Evolutionary conservation across 345 rosid genomes (phyloP).

Genomic region (Nasturtium officinale): DNA sequence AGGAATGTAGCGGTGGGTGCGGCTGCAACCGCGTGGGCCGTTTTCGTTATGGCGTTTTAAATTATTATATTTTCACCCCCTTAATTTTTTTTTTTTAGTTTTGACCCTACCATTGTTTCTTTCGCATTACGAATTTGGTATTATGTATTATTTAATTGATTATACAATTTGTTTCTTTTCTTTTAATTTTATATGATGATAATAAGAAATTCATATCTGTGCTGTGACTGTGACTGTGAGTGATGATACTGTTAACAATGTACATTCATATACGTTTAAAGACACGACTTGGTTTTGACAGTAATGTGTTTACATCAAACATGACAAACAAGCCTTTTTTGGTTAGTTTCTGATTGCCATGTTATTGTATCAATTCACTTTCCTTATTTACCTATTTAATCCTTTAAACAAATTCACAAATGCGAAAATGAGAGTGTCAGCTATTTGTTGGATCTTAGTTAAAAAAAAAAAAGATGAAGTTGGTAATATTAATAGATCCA

Average conservation of each 20-base stretch:
- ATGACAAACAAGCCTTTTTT: background rate
- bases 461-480: background rate
- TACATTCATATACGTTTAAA: background rate
- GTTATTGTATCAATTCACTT: background rate
- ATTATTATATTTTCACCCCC: slow-evolving; percentile 16
- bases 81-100: slow-evolving; percentile 10
- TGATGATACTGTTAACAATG: slow-evolving; percentile 19
- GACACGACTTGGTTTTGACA: background rate
- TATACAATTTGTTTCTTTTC: slow-evolving; percentile 20
- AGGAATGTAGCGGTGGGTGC: slow-evolving; percentile 51
- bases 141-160: slow-evolving; percentile 33
- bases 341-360: background rate
- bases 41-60: slow-evolving; percentile 54
- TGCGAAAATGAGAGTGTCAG: slow-evolving; percentile 30
- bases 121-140: slow-evolving; percentile 18
- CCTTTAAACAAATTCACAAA: background rate
- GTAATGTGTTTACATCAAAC: background rate
- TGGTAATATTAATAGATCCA: slow-evolving; percentile 24
- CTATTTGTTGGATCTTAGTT: slow-evolving; percentile 32
- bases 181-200: background rate
- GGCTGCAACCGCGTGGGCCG: slow-evolving; percentile 59
- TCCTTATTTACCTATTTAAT: background rate
- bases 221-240: too few species aligned
- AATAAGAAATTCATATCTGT: slow-evolving; percentile 19
- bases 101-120: slow-evolving; percentile 31